A percentile compares a stretch with the other conserved stretches of the same genome.
Conservation (phyloP, 2,329 filamentous ascomycete genomes). For the Cladophialophora chaetospira region DNA sequence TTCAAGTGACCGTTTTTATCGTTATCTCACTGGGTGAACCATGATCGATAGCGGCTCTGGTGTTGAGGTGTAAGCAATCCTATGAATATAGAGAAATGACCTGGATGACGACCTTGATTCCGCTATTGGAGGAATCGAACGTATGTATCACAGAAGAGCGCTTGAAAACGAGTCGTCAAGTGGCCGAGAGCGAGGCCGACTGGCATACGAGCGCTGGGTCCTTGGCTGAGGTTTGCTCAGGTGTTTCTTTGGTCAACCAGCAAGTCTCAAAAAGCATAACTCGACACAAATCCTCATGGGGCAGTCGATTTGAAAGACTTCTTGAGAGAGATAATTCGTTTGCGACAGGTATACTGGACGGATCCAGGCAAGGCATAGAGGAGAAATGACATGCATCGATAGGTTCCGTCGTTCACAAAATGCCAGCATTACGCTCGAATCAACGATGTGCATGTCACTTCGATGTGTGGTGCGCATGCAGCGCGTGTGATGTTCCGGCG, state of each 20-base stretch:
- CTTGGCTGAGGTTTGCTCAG: neutral
- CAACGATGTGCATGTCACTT: conserved; percentile 10
- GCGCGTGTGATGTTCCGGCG: conserved; percentile 16
- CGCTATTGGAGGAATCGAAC: conserved; percentile 14
- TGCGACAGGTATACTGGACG: conserved; percentile 18
- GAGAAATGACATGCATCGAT: conserved; percentile 17
- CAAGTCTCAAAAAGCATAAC: neutral
- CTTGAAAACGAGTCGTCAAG: conserved; percentile 8
- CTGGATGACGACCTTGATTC: conserved; percentile 8
- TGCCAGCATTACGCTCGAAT: conserved; percentile 17
- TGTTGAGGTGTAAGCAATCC: conserved; percentile 7
- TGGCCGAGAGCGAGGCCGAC: conserved; percentile 7
- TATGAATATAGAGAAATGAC: conserved; percentile 10
- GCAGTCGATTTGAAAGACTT: conserved; percentile 7
- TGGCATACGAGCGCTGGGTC: conserved; percentile 12
- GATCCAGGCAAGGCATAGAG: conserved; percentile 2
- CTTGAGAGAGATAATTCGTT: conserved; percentile 20
- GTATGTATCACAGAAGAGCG: conserved; percentile 21
- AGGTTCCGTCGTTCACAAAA: conserved; percentile 18
- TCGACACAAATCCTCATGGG: conserved; percentile 7
- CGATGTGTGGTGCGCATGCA: conserved; percentile 12
- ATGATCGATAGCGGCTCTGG: neutral
- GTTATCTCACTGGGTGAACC: conserved; percentile 11
- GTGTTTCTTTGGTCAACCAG: conserved; percentile 3
- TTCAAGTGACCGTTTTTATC: neutral